Evolutionary conservation across 192 early-diverging fungal genomes (phyloP).

Genomic region (Jimgerdemannia lactiflua): DNA sequence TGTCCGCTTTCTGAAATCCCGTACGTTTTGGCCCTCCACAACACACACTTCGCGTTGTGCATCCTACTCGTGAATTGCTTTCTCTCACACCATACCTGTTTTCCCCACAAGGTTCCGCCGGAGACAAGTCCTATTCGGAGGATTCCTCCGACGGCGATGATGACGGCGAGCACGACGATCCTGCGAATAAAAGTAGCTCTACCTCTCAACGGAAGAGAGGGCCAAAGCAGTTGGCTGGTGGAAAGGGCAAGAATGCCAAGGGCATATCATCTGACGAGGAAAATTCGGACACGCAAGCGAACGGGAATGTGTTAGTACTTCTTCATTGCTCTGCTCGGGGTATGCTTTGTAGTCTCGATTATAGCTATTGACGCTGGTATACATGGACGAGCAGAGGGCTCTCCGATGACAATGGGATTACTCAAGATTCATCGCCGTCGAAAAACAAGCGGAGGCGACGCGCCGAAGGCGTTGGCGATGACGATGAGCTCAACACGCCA

Average conservation of each 20-base stretch:
- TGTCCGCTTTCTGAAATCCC: conserved; percentile 12
- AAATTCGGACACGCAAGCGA: not conserved
- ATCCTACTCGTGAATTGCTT: not conserved
- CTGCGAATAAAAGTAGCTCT: not conserved
- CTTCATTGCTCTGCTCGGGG: not conserved
- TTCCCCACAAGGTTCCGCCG: not conserved
- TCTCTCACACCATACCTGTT: not conserved
- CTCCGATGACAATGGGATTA: not conserved
- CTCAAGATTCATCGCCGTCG: not conserved
- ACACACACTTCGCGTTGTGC: not conserved
- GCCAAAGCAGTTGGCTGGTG: not conserved
- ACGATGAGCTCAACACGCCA: not conserved
- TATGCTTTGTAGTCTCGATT: not conserved
- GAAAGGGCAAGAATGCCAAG: not conserved
- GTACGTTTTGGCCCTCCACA: not conserved
- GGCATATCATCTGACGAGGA: not conserved
- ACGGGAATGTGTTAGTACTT: not conserved
- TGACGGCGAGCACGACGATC: not conserved
- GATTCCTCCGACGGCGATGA: not conserved
- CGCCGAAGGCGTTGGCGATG: not conserved
- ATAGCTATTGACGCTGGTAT: not conserved
- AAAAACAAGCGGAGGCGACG: not conserved
- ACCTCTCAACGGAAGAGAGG: not conserved
- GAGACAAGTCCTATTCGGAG: not conserved
- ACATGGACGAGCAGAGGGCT: not conserved